These are phyloP conservation scores for Spencermartinsiella europaea DNA, from an alignment of 805 yeast species.

Conservation along the genomic window DNA sequence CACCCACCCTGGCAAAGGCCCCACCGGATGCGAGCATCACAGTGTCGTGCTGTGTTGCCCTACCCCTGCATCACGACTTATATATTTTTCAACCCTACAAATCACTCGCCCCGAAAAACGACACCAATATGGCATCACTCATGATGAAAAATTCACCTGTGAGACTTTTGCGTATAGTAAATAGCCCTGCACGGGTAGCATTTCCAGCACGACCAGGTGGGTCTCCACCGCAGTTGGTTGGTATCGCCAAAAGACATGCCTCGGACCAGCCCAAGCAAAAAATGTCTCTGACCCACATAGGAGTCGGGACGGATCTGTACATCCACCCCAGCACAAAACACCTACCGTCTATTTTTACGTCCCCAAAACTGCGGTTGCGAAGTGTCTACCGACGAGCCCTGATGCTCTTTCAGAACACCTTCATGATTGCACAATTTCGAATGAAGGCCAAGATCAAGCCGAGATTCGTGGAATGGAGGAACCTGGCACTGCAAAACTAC, in stretches of 20 bases:
- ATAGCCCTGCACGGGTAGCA: too few relatives aligned
- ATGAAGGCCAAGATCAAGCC: conserved; percentile 66
- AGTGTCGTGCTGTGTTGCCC: too few relatives aligned
- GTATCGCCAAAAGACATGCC: neutral
- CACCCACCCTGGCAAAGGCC: too few relatives aligned
- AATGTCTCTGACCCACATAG: neutral
- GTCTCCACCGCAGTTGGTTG: too few relatives aligned
- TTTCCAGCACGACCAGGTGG: too few relatives aligned
- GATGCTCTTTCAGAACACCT: conserved; percentile 61
- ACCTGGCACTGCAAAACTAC: conserved; percentile 71
- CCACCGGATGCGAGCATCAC: too few relatives aligned
- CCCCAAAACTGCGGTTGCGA: conserved; percentile 41
- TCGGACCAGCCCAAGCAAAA: neutral
- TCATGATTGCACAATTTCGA: conserved; percentile 55
- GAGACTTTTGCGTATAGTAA: too few relatives aligned
- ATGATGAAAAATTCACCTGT: too few relatives aligned
- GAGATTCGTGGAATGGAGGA: conserved; percentile 73
- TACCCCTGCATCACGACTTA: too few relatives aligned
- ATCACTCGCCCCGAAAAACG: too few relatives aligned
- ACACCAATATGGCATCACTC: too few relatives aligned
- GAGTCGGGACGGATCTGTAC: conserved; percentile 34
- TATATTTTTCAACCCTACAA: too few relatives aligned
- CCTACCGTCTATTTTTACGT: conserved; percentile 39
- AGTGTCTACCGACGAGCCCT: conserved; percentile 56
- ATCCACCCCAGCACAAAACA: conserved; percentile 47